Evolutionary conservation across 129 eudicot species (phyloP), one percentile per base, ranked within the genome.

Genomic region (Glebionis coronaria): DNA sequence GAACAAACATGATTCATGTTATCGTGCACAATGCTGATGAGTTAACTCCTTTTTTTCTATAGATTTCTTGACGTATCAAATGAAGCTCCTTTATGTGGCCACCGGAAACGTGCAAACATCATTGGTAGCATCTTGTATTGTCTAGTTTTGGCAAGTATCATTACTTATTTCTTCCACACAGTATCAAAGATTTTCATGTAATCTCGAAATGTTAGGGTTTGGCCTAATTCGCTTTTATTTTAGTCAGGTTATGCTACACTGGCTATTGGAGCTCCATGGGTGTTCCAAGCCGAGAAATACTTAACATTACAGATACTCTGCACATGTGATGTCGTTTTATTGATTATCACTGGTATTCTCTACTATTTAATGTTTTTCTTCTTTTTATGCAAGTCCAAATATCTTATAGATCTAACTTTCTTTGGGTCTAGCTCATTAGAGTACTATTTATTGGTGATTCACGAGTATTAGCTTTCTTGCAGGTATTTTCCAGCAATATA

Each of bases 401-500:
- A 35, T 7, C 40, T 35, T 35, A 31, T 23, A 35, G 10, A 35
- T 9, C 42, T 9, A 35, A 7, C 42, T 35, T 35, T 35, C 42
- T 35, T 35, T 35, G 42, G 20, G 20, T 67, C 12, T 35, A 11
- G 62, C 9, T n/a, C n/a, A n/a, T n/a, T n/a, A n/a, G n/a, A n/a
- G n/a, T n/a, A n/a, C n/a, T n/a, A n/a, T n/a, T n/a, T n/a, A n/a
- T n/a, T 15, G 18, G 49, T 70, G 35, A 44, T 45, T 70, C 47
- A 61, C 61, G 50, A 68, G 9, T 11, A 16, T 75, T 69, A 25
- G 13, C 27, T 52, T 61, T 2, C 67, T 63, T 76, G 44, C 85
- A 94, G 99, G 99, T 58, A 83, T 94, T 53, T 89, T 94, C 82
- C 97, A 89, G 65, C 97, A 89, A 45, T 94, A 94, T 80, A 76